Conservation (phyloP, 1,139 yeast species). For the Blastobotrys petasosporus region DNA sequence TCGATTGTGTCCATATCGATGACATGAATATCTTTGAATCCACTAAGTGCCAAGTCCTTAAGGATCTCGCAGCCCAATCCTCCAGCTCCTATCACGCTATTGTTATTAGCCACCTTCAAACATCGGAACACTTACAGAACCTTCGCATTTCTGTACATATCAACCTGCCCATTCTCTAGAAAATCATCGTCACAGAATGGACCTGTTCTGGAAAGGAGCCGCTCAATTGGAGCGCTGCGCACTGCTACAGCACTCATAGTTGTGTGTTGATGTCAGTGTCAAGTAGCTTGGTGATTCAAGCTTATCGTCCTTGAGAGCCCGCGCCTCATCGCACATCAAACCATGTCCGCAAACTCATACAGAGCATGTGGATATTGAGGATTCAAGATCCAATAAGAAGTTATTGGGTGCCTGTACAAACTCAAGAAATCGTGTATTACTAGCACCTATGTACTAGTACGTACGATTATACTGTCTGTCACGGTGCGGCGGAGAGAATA, state of each 20-base stretch:
- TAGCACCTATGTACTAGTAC: too few species aligned
- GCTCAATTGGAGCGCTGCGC: slow-evolving; percentile 5
- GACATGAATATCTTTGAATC: slow-evolving; percentile 68
- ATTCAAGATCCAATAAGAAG: too few species aligned
- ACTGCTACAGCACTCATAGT: background rate
- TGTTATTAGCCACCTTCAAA: background rate
- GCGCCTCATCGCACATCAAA: too few species aligned
- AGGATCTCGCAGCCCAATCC: slow-evolving; percentile 93
- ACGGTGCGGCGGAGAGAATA: too few species aligned
- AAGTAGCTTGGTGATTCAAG: background rate
- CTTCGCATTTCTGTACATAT: slow-evolving; percentile 29
- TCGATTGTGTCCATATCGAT: slow-evolving; percentile 97
- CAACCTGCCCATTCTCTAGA: slow-evolving; percentile 31
- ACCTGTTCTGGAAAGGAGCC: slow-evolving; percentile 29
- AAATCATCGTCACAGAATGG: slow-evolving; percentile 37
- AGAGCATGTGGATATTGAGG: too few species aligned
- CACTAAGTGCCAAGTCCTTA: slow-evolving; percentile 73
- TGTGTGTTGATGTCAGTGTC: background rate
- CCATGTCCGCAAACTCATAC: too few species aligned
- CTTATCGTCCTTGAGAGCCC: too few species aligned
- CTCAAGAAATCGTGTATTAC: too few species aligned
- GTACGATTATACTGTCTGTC: too few species aligned
- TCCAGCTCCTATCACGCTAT: slow-evolving; percentile 70
- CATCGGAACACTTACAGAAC: slow-evolving; percentile 22
- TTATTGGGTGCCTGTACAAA: too few species aligned